Evolutionary conservation across 2,329 filamentous ascomycete genomes (phyloP).

Genomic region (Cercospora brassicicola): DNA sequence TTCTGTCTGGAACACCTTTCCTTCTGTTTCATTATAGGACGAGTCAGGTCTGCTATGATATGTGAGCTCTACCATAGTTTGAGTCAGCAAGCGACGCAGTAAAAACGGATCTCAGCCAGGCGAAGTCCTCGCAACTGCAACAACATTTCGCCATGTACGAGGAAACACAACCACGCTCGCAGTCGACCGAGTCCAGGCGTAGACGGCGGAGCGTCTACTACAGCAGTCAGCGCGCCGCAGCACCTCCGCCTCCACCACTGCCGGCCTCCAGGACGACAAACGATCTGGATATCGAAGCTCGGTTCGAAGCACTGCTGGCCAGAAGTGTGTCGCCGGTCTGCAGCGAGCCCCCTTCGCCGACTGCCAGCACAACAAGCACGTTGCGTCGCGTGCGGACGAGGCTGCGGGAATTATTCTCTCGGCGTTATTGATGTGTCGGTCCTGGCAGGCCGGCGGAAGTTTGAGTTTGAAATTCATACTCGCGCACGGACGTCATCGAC

Average conservation of each 20-base stretch:
- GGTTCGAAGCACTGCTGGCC: slow-evolving; percentile 10
- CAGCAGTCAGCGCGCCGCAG: slow-evolving; percentile 6
- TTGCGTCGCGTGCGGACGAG: slow-evolving; percentile 12
- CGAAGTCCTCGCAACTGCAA: background rate
- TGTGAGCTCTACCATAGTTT: background rate
- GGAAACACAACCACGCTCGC: background rate
- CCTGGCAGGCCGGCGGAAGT: background rate
- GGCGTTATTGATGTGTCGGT: background rate
- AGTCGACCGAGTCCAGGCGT: background rate
- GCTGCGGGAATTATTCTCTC: slow-evolving; percentile 8
- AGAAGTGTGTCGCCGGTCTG: background rate
- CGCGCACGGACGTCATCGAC: background rate
- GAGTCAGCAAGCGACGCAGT: background rate
- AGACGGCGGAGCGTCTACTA: slow-evolving; percentile 6
- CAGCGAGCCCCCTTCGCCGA: slow-evolving; percentile 9
- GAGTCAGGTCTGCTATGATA: slow-evolving; percentile 2
- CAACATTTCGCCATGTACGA: slow-evolving; percentile 3
- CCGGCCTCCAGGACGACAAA: background rate
- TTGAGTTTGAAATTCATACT: background rate
- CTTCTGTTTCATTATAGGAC: background rate
- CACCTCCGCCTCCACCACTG: background rate
- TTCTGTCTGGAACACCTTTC: background rate
- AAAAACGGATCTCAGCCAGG: background rate
- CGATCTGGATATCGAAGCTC: background rate
- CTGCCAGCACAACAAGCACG: slow-evolving; percentile 14